A percentile compares a stretch with the other conserved stretches of the same genome.
Evolutionary conservation across 768 basidiomycete species (phyloP).

Genomic region (Mycena chlorophos): DNA sequence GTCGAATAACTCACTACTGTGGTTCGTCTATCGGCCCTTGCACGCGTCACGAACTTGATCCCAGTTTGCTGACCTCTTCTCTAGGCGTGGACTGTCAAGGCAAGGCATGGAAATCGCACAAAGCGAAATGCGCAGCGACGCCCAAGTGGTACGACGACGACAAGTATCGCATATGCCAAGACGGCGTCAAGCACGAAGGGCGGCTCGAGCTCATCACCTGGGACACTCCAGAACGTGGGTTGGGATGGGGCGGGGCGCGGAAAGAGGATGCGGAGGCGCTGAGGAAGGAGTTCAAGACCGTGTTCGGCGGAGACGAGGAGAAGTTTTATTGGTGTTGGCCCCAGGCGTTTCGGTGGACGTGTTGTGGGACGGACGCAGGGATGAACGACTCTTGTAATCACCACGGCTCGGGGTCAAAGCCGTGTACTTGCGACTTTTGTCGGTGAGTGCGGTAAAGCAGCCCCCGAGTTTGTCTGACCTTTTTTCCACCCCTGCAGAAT

Average conservation of each 20-base stretch:
- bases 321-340: constrained; percentile 33
- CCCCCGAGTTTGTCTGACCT: no score
- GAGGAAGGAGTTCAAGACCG: constrained; percentile 28
- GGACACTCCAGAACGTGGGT: constrained; percentile 26
- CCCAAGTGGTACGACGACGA: constrained; percentile 37
- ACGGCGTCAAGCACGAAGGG: constrained; percentile 34
- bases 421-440: constrained; percentile 42
- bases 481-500: no score
- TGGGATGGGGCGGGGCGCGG: constrained; percentile 33
- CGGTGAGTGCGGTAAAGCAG: no score
- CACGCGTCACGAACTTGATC: no score
- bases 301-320: constrained; percentile 29
- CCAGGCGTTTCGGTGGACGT: constrained; percentile 39
- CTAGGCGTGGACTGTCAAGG: constrained; percentile 25
- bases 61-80: no score
- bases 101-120: constrained; percentile 35
- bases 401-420: constrained; percentile 37
- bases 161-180: constrained; percentile 32
- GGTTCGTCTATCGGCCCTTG: no score
- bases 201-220: constrained; percentile 40
- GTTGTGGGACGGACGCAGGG: constrained; percentile 36
- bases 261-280: constrained; percentile 32
- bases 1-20: no score
- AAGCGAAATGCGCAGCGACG: constrained; percentile 25
- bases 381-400: constrained; percentile 41